phyloP scores from a whole-genome alignment of 306 rosid species.

The Pyrus pyrifolia region DNA sequence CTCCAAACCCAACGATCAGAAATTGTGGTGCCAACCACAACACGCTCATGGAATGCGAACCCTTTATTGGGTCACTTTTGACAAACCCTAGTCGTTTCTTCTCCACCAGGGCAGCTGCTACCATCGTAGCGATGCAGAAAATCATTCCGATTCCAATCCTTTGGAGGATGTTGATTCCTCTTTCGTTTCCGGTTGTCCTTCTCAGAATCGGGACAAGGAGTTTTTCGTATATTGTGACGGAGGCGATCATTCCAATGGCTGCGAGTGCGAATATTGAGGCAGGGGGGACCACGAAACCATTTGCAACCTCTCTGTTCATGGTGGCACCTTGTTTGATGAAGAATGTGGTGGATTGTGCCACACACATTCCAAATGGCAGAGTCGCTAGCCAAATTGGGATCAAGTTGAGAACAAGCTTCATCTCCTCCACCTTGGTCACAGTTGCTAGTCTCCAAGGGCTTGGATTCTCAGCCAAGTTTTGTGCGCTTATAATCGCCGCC shows the following conservation, averaged over 20 bases:
- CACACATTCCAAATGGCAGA: conserved; percentile 63
- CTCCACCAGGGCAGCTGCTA: conserved; percentile 60
- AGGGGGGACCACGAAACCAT: conserved; percentile 54
- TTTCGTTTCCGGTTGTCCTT: conserved; percentile 53
- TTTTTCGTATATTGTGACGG: conserved; percentile 66
- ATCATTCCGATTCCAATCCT: conserved; percentile 85
- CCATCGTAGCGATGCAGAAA: conserved; percentile 51
- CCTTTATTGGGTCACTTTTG: conserved; percentile 19
- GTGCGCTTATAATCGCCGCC: conserved; percentile 55
- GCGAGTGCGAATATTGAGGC: conserved; percentile 63
- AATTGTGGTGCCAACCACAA: conserved; percentile 85
- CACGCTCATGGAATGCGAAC: conserved; percentile 52
- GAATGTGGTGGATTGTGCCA: conserved; percentile 77
- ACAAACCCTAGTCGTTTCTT: conserved; percentile 40
- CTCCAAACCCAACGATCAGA: conserved; percentile 78
- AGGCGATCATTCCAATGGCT: conserved; percentile 65
- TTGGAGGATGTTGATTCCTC: conserved; percentile 86
- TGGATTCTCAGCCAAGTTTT: conserved; percentile 30
- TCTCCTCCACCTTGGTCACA: conserved; percentile 71
- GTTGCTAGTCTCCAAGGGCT: conserved; percentile 69
- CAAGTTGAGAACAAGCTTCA: conserved; percentile 78
- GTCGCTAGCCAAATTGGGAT: conserved; percentile 79
- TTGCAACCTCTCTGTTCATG: conserved; percentile 37
- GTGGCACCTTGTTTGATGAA: conserved; percentile 66
- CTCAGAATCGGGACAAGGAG: conserved; percentile 56